Evolutionary conservation across 2,329 filamentous ascomycete genomes (phyloP).

Genomic region (Cyclaneusma minus): DNA sequence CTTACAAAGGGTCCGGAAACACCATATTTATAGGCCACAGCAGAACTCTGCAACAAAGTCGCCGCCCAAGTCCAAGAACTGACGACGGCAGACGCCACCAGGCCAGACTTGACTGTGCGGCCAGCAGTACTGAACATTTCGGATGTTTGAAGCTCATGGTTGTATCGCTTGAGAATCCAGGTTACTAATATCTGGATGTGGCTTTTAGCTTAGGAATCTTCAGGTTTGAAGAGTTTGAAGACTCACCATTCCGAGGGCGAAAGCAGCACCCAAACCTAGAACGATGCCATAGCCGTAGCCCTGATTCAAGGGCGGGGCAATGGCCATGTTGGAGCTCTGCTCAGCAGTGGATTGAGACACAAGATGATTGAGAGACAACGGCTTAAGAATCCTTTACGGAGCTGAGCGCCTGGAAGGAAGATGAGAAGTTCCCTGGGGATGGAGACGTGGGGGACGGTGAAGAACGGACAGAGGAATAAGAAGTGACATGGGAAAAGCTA

Average conservation of each 20-base stretch:
- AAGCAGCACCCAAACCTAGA: constrained; percentile 41
- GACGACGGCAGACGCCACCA: constrained; percentile 81
- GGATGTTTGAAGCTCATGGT: constrained; percentile 70
- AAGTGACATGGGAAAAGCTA: no score
- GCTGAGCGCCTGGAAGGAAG: no score
- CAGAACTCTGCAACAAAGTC: constrained; percentile 62
- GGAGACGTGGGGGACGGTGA: no score
- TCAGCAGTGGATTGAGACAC: no score
- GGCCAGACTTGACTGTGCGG: constrained; percentile 73
- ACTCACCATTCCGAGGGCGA: constrained; percentile 46
- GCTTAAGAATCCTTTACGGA: no score
- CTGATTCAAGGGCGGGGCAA: constrained; percentile 20
- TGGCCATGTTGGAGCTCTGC: no score
- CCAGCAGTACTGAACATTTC: constrained; percentile 89
- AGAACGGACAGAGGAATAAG: no score
- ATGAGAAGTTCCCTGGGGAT: no score
- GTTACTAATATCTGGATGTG: constrained; percentile 17
- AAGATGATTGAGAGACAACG: no score
- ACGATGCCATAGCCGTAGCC: constrained; percentile 50
- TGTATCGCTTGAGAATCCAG: constrained; percentile 31
- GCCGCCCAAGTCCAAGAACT: constrained; percentile 91
- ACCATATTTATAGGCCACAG: constrained; percentile 70
- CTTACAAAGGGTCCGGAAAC: constrained; percentile 51
- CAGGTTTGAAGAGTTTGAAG: background rate
- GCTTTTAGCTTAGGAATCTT: background rate